Evolutionary conservation across 108 stramenopile genomes (phyloP).

Genomic region (Aurantiochytrium sp.): DNA sequence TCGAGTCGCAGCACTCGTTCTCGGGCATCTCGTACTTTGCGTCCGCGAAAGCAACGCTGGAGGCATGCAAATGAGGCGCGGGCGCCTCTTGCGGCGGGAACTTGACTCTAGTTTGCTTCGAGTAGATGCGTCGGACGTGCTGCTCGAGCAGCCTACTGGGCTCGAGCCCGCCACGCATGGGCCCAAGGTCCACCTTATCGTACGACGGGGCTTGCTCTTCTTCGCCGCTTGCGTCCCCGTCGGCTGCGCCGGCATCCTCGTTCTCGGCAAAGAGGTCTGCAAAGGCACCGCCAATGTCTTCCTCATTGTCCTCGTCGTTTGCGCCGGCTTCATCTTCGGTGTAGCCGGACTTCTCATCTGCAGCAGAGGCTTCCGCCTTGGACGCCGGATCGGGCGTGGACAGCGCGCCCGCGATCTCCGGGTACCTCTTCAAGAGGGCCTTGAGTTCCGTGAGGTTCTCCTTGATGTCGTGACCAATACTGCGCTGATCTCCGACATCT

Average conservation of each 20-base stretch:
- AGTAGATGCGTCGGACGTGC: not conserved
- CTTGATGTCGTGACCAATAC: not conserved
- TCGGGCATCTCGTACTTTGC: not conserved
- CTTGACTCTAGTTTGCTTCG: not conserved
- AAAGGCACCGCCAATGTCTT: not conserved
- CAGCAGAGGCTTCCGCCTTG: not conserved
- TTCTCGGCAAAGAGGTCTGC: not conserved
- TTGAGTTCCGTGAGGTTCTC: not conserved
- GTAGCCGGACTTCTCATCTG: not conserved
- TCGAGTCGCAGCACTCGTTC: not conserved
- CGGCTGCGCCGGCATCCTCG: not conserved
- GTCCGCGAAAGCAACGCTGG: not conserved
- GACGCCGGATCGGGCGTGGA: not conserved
- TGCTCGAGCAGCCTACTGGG: not conserved
- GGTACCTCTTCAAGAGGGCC: not conserved
- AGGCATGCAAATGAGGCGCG: not conserved
- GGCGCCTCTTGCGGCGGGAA: not conserved
- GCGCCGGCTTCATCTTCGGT: no score
- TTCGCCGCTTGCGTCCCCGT: not conserved
- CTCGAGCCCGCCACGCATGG: not conserved
- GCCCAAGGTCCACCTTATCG: not conserved
- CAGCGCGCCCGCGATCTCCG: not conserved
- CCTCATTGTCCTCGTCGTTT: not conserved
- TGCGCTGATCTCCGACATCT: not conserved
- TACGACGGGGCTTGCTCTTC: not conserved